Evolutionary conservation across 768 basidiomycete species (phyloP), one percentile per base, ranked within the genome.

Genomic region (Exidia glandulosa): DNA sequence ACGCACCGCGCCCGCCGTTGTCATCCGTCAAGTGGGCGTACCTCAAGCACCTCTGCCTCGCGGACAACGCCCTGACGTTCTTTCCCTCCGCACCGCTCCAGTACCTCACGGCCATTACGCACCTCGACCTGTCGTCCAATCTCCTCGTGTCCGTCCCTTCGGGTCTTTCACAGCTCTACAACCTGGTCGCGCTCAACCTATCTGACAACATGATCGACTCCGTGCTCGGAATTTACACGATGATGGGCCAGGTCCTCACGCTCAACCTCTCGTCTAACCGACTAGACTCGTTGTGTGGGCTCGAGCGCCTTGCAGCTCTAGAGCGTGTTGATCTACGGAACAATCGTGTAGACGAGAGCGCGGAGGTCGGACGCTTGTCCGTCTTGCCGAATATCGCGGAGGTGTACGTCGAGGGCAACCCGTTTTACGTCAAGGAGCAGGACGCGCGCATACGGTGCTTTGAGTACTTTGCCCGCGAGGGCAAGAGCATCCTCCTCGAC

Each of bases 181-280:
- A 86, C 63, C 87, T 99, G 57, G 72, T 84, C 58, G 90, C 88
- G n/a, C 85, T 99, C 65, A 94, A 96, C 72, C 82, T 99, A n/a
- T 80, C 90, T 16, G 88, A 94, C 72, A 99, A 99, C 75, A 91
- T 99, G 83, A 93, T 99, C 65, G 93, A 95, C 70, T 94, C 94
- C 19, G 87, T 98, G 19, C 81, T 94, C 3, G 88, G 90, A 31
- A 90, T 96, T 60, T 89, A 93, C 67, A 81, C 81, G 36, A 82
- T 84, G 57, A 79, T 97, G 36, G 90, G 90, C 1, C 84, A 86
- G 62, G 78, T 96, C 29, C 76, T 86, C 19, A 76, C 79, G 5
- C 76, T 98, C 66, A 93, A 95, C 71, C 78, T 98, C 19, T 81
- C 89, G 1, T 76, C 79, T 59, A 98, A 98, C 68, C 84, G 95